These are phyloP conservation scores for Lachnellula arida DNA, from an alignment of 2,329 filamentous ascomycete genomes.

Conservation along the genomic window DNA sequence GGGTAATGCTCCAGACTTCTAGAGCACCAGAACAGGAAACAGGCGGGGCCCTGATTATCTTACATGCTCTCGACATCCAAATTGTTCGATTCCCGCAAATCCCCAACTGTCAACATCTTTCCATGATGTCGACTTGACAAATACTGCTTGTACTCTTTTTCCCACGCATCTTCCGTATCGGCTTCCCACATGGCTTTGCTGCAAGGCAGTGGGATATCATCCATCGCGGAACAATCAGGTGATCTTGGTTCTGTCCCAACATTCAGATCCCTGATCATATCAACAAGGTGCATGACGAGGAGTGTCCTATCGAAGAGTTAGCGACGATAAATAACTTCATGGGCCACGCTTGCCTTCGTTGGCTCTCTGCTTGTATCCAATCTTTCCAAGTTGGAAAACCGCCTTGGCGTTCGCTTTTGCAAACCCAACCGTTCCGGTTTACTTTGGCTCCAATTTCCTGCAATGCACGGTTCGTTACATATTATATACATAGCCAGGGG, in stretches of 20 bases:
- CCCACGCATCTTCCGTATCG: slow-evolving; percentile 8
- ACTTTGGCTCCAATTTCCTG: slow-evolving; percentile 11
- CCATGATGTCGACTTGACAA: slow-evolving; percentile 1
- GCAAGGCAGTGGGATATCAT: slow-evolving; percentile 9
- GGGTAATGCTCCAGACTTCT: too few species aligned
- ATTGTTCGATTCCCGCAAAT: slow-evolving; percentile 2
- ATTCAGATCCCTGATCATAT: slow-evolving; percentile 9
- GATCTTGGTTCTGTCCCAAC: background rate
- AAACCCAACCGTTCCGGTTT: background rate
- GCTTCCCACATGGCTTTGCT: slow-evolving; percentile 13
- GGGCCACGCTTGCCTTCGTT: slow-evolving; percentile 7
- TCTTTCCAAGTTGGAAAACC: slow-evolving; percentile 11
- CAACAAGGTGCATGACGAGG: slow-evolving; percentile 10
- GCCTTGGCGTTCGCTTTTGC: background rate
- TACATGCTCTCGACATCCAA: background rate
- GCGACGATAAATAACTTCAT: background rate
- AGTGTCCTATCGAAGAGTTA: slow-evolving; percentile 8
- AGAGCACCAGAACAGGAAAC: too few species aligned
- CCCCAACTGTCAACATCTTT: background rate
- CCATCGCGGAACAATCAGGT: background rate
- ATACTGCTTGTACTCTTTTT: slow-evolving; percentile 12
- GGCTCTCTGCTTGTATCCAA: slow-evolving; percentile 11
- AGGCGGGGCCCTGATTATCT: too few species aligned
- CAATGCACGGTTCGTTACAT: background rate
- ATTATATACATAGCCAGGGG: too few species aligned